Percentiles rank a stretch among this genome's conserved stretches.
Conservation (phyloP, 2,329 filamentous ascomycete genomes). For the Teratosphaeria zuluensis region DNA sequence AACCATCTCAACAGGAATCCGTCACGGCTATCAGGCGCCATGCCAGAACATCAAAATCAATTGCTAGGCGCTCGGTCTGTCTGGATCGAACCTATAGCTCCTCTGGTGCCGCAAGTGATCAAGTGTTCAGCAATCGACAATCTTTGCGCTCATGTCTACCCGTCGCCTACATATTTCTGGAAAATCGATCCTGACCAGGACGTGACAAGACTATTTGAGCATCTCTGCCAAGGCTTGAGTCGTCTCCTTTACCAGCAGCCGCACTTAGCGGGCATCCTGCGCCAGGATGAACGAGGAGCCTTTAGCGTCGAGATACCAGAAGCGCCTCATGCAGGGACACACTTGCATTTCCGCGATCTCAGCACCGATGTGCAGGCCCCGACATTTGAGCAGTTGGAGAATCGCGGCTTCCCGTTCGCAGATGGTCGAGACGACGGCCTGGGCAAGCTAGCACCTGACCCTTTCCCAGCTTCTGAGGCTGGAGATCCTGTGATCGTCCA, state of each 20-base stretch:
- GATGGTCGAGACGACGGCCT: slow-evolving; percentile 4
- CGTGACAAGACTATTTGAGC: not conserved
- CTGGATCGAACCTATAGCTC: slow-evolving; percentile 1
- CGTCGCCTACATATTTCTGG: slow-evolving; percentile 2
- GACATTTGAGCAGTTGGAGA: slow-evolving; percentile 3
- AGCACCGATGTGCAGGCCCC: slow-evolving; percentile 3
- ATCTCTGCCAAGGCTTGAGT: slow-evolving; percentile 1
- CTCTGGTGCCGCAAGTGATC: not conserved
- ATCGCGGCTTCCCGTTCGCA: slow-evolving; percentile 1
- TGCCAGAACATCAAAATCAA: not conserved
- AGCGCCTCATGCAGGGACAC: slow-evolving; percentile 3
- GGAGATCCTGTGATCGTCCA: slow-evolving; percentile 1
- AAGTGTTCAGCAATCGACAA: slow-evolving; percentile 6
- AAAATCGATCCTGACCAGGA: not conserved
- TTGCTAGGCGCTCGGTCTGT: slow-evolving; percentile 1
- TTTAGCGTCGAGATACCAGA: slow-evolving; percentile 1
- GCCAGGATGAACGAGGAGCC: slow-evolving; percentile 3
- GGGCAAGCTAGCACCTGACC: not conserved
- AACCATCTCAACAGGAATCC: not conserved
- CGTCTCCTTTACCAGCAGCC: not conserved
- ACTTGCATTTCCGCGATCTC: slow-evolving; percentile 3
- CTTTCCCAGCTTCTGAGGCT: not conserved
- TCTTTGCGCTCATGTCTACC: slow-evolving; percentile 6
- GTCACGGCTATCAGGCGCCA: not conserved
- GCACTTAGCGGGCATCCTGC: slow-evolving; percentile 1